Evolutionary conservation across 2,329 filamentous ascomycete genomes (phyloP).

Genomic region (Didymella glomerata): DNA sequence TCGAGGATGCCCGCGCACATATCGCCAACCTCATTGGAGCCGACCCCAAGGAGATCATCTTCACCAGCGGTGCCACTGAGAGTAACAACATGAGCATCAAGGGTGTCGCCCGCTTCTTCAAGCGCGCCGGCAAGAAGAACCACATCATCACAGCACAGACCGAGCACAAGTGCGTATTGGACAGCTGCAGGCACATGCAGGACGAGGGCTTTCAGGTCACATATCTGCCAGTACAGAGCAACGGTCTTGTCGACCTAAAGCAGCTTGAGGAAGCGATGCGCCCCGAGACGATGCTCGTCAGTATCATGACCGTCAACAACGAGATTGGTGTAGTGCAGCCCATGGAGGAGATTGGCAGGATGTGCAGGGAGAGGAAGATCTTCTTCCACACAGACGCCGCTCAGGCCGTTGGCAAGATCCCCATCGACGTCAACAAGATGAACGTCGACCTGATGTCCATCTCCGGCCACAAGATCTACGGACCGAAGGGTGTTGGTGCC

Average conservation of each 20-base stretch:
- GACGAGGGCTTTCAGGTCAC: constrained; percentile 97
- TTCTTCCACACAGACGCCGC: constrained; percentile 98
- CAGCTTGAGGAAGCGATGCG: constrained; percentile 88
- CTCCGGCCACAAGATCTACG: constrained; percentile 98
- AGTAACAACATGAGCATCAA: constrained; percentile 99
- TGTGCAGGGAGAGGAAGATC: constrained; percentile 90
- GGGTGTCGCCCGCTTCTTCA: constrained; percentile 95
- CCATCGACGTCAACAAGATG: constrained; percentile 95
- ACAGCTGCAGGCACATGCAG: constrained; percentile 95
- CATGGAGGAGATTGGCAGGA: constrained; percentile 87
- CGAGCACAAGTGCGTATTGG: constrained; percentile 98
- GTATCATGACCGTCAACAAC: constrained; percentile 99
- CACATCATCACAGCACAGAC: constrained; percentile 98
- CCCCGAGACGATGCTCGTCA: constrained; percentile 90
- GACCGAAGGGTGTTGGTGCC: constrained; percentile 94
- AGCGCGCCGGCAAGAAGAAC: constrained; percentile 92
- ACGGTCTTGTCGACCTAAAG: constrained; percentile 84
- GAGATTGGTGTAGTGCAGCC: constrained; percentile 99
- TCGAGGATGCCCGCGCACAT: constrained; percentile 84
- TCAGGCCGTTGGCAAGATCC: constrained; percentile 98
- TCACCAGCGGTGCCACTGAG: constrained; percentile 97
- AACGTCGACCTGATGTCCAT: constrained; percentile 99
- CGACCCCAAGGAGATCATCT: constrained; percentile 97
- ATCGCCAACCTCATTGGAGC: constrained; percentile 89
- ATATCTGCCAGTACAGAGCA: constrained; percentile 89